phyloP scores from a whole-genome alignment of 2,329 filamentous ascomycete species.

The Chaetomiaceae sp. region DNA sequence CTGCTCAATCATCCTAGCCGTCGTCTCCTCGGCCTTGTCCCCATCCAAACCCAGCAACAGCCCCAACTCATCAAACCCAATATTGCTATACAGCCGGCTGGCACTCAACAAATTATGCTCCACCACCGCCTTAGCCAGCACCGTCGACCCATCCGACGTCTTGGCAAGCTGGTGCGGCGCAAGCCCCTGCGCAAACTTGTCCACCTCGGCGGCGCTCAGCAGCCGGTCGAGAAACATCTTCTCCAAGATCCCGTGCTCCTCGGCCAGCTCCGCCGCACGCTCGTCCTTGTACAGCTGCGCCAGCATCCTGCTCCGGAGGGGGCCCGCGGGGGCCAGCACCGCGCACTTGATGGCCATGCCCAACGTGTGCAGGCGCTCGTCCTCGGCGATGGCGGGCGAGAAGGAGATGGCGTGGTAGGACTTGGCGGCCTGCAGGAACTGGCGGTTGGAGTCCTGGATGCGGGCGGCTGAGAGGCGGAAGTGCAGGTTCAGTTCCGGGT shows the following conservation, averaged over 20 bases:
- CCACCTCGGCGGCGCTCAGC: conserved; percentile 75
- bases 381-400: conserved; percentile 71
- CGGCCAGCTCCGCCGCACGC: conserved; percentile 60
- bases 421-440: conserved; percentile 81
- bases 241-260: conserved; percentile 84
- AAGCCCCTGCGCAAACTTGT: conserved; percentile 75
- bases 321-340: conserved; percentile 86
- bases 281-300: conserved; percentile 92
- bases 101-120: conserved; percentile 93
- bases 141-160: conserved; percentile 86
- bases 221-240: conserved; percentile 96
- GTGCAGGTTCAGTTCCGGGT: conserved; percentile 71
- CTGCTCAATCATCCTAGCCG: conserved; percentile 93
- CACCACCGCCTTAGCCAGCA: conserved; percentile 86
- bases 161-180: conserved; percentile 84
- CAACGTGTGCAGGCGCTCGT: conserved; percentile 80
- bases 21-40: conserved; percentile 83
- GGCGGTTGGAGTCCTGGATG: conserved; percentile 84
- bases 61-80: conserved; percentile 70
- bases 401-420: conserved; percentile 87
- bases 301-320: conserved; percentile 72
- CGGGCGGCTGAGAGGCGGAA: conserved; percentile 90
- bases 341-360: conserved; percentile 87
- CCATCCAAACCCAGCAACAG: conserved; percentile 71
- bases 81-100: conserved; percentile 75